Conservation (phyloP, 306 rosid genomes). For the Fragaria iinumae region DNA sequence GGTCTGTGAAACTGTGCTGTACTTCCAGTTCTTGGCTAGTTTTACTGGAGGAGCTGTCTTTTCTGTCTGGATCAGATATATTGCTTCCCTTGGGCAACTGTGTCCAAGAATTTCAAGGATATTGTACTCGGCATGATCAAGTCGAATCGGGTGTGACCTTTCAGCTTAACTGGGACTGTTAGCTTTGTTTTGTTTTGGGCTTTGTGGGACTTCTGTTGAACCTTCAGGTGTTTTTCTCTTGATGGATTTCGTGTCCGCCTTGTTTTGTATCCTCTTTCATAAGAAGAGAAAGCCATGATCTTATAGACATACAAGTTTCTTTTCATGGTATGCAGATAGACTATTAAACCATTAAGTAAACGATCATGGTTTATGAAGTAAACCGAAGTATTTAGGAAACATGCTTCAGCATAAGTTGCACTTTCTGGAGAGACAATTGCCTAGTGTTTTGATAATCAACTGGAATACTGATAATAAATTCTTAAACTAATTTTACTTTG, state of each 20-base stretch:
- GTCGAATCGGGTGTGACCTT: no score
- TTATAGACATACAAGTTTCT: not conserved
- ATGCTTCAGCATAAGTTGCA: not conserved
- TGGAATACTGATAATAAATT: not conserved
- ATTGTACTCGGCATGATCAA: no score
- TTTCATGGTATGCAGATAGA: not conserved
- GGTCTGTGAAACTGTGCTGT: no score
- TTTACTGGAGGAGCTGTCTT: no score
- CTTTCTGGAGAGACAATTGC: not conserved
- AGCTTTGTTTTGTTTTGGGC: not conserved
- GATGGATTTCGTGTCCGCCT: not conserved
- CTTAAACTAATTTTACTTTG: not conserved
- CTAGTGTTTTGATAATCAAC: not conserved
- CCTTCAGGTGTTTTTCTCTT: not conserved
- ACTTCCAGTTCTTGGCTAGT: no score
- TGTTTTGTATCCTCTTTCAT: not conserved
- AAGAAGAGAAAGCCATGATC: not conserved
- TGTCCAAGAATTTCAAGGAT: no score
- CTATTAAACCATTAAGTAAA: not conserved
- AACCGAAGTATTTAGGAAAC: not conserved
- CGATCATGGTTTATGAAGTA: not conserved
- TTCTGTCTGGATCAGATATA: no score
- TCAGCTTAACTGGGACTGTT: no score
- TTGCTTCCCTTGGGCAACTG: no score
- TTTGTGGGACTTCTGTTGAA: slow-evolving; percentile 3